Base-by-base conservation (phyloP, 371 early-diverging fungal species). In the Smittium culicis region DNA sequence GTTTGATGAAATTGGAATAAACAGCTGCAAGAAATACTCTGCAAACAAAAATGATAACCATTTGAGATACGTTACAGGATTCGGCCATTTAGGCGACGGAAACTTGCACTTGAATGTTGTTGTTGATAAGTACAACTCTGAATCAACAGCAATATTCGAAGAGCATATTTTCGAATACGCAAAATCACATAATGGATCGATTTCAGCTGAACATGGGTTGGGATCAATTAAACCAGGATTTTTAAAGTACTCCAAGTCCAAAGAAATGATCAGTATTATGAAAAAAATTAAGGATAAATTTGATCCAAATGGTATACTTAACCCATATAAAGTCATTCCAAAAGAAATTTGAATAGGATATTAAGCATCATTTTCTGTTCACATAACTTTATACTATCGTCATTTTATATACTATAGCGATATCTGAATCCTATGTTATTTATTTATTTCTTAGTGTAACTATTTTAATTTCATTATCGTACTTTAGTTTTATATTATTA, bases 101-200 rank as follows among this genome's bases (percentile, higher is more conserved):
- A 97, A 98, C 74, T 69, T 97, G 68, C 98, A 98, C 76, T 79
- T 98, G 68, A 96, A 95, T 73, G 85, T 97, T 34, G 87, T 88
- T 16, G 86, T 83, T 60, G 79, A 82, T 62, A 70, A 74, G 28
- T 73, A 82, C 20, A 80, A 88, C 0, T 80, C 83, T 28, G 71
- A 78, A 33, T 3, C 27, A 16, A 5, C 5, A 16, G 57, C 5
- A 5, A 71, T 87, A 45, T 86, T 96, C 54, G 97, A 98, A 76
- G 94, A 96, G 25, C 93, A 78, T 69, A 79, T 98, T 5, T 97
- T 91, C 71, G 92, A 97, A 76, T 89, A 88, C 88, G 86, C 86
- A 70, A 75, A 82, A 79, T 83, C 73, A 68, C 79, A 68, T 54
- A 64, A 54, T 28, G 67, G 82, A 31, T 84, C 85, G 1, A 83